phyloP scores from a whole-genome alignment of 1,139 yeast species.

The Yamadazyma blattariae region DNA sequence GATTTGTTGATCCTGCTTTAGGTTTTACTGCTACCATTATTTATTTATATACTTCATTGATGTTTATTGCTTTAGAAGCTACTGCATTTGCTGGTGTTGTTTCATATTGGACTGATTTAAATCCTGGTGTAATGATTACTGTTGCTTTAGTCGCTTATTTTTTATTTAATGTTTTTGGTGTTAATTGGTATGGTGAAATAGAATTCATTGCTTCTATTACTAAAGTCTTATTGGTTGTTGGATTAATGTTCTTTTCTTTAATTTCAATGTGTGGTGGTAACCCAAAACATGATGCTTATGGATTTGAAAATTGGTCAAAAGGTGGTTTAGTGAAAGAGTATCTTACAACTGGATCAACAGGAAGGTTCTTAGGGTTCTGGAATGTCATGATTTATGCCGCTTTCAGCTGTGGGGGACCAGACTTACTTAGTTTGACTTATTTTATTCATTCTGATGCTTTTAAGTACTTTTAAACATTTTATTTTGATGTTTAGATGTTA shows the following conservation, averaged over 20 bases:
- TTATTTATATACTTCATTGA: conserved; percentile 34
- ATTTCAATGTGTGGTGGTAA: conserved; percentile 42
- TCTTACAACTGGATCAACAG: conserved; percentile 30
- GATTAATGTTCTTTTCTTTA: conserved; percentile 37
- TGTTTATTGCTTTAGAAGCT: conserved; percentile 38
- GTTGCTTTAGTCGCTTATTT: conserved; percentile 26
- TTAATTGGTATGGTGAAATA: conserved; percentile 39
- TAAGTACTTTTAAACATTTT: no score
- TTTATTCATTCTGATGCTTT: no score
- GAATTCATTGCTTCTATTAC: conserved; percentile 36
- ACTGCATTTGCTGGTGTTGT: conserved; percentile 35
- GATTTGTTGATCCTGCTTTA: conserved; percentile 40
- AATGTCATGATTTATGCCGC: conserved; percentile 36
- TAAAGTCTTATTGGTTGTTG: conserved; percentile 37
- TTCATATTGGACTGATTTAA: conserved; percentile 38
- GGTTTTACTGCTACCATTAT: conserved; percentile 38
- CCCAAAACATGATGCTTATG: conserved; percentile 34
- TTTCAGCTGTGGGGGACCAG: conserved; percentile 44
- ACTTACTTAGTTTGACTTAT: conserved; percentile 17
- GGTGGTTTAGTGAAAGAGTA: conserved; percentile 35
- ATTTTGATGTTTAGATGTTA: no score
- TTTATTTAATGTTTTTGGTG: conserved; percentile 33
- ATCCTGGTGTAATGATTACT: conserved; percentile 37
- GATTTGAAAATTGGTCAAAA: conserved; percentile 34
- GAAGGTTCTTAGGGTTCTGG: conserved; percentile 37